These are phyloP conservation scores for Solanum piurae DNA, from an alignment of 257 asterid genomes.

Conservation along the genomic window DNA sequence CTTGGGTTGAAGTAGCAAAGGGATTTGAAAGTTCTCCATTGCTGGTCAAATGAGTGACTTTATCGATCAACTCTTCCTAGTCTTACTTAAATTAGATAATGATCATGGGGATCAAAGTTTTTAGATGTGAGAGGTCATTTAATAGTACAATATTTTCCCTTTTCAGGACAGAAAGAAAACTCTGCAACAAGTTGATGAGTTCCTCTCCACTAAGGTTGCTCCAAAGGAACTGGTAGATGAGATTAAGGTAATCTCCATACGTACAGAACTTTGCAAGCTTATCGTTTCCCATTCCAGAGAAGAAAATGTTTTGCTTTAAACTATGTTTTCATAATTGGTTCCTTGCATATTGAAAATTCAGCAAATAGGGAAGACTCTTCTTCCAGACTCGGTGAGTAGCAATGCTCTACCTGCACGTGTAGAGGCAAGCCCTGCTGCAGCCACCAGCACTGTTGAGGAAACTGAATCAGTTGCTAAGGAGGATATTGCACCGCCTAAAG, in stretches of 20 bases:
- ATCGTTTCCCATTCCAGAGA: neutral
- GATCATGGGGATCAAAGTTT: neutral
- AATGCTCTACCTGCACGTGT: conserved; percentile 59
- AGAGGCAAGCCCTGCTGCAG: conserved; percentile 28
- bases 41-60: neutral
- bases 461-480: conserved; percentile 28
- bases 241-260: conserved; percentile 45
- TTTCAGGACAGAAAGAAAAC: conserved; percentile 88
- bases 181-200: conserved; percentile 54
- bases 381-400: conserved; percentile 39
- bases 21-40: neutral
- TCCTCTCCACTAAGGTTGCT: conserved; percentile 58
- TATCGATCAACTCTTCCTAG: neutral
- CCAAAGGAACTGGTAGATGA: conserved; percentile 82
- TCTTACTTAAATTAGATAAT: neutral
- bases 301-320: neutral
- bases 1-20: neutral
- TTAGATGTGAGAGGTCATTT: neutral
- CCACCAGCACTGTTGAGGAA: conserved; percentile 14
- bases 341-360: conserved; percentile 13
- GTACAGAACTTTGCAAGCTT: neutral
- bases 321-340: neutral
- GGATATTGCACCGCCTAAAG: conserved; percentile 19
- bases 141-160: conserved; percentile 5
- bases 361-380: conserved; percentile 87